Evolutionary conservation across 2,329 filamentous ascomycete genomes (phyloP).

Genomic region (Domatiomyces globalis): DNA sequence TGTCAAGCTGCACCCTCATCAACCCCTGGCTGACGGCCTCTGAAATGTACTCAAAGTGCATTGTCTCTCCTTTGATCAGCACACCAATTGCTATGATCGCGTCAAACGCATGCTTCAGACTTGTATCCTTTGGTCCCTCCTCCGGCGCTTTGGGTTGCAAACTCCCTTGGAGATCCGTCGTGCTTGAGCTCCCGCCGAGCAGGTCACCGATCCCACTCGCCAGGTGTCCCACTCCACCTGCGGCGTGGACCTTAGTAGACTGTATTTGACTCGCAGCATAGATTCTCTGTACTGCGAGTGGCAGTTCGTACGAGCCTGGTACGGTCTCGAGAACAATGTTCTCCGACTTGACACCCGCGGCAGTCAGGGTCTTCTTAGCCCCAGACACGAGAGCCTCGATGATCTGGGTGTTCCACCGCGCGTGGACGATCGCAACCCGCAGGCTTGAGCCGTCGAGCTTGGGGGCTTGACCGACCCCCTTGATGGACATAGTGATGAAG

Average conservation of each 20-base stretch:
- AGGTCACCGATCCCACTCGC: constrained; percentile 59
- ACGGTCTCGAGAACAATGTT: constrained; percentile 86
- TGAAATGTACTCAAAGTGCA: constrained; percentile 98
- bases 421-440: constrained; percentile 88
- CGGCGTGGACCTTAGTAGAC: constrained; percentile 34
- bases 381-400: constrained; percentile 75
- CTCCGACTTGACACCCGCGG: constrained; percentile 66
- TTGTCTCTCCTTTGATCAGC: constrained; percentile 95
- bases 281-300: constrained; percentile 76
- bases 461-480: constrained; percentile 48
- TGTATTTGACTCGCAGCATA: constrained; percentile 80
- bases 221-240: constrained; percentile 32
- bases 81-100: constrained; percentile 91
- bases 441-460: constrained; percentile 53
- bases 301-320: constrained; percentile 87
- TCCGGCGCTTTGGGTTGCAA: constrained; percentile 15
- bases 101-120: constrained; percentile 47
- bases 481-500: constrained; percentile 30
- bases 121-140: constrained; percentile 27
- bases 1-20: constrained; percentile 88
- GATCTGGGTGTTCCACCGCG: constrained; percentile 82
- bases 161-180: constrained; percentile 47
- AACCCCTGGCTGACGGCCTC: constrained; percentile 81
- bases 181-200: constrained; percentile 48
- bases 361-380: constrained; percentile 60